phyloP scores from a whole-genome alignment of 2,329 filamentous ascomycete species.

The Trichothecium roseum region DNA sequence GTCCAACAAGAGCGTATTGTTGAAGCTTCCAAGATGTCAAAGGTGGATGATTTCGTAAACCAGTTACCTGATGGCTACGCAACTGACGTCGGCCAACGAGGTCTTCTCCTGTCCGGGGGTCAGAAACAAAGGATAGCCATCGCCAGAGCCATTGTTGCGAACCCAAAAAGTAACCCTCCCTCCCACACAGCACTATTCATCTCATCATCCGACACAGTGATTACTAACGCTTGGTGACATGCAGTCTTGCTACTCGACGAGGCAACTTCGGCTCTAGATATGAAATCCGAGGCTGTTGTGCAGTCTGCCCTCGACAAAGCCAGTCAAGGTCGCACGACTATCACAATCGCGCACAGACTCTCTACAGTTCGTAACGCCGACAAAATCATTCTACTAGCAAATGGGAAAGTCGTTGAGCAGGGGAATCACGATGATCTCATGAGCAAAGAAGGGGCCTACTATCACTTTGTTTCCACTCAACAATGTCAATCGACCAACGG shows the following conservation, averaged over 20 bases:
- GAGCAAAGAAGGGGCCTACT: slow-evolving; percentile 56
- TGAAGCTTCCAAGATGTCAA: slow-evolving; percentile 79
- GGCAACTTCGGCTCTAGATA: slow-evolving; percentile 87
- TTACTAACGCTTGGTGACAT: too few relatives aligned
- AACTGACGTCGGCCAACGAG: slow-evolving; percentile 90
- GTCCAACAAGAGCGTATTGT: slow-evolving; percentile 49
- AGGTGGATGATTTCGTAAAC: slow-evolving; percentile 86
- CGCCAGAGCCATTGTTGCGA: slow-evolving; percentile 78
- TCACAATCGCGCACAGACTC: slow-evolving; percentile 89
- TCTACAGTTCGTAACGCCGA: slow-evolving; percentile 91
- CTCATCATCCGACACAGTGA: too few relatives aligned
- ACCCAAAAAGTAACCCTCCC: slow-evolving; percentile 79
- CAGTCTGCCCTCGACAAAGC: slow-evolving; percentile 86
- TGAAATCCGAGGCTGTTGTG: slow-evolving; percentile 87
- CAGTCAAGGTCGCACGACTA: slow-evolving; percentile 78
- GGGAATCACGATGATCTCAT: slow-evolving; percentile 77
- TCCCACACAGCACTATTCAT: too few relatives aligned
- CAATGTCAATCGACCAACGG: too few relatives aligned
- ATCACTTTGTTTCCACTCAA: not conserved
- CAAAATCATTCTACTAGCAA: slow-evolving; percentile 89
- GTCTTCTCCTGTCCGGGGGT: slow-evolving; percentile 84
- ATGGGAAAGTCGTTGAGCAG: slow-evolving; percentile 79
- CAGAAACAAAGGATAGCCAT: slow-evolving; percentile 97
- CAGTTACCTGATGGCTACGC: slow-evolving; percentile 79
- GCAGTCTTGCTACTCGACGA: slow-evolving; percentile 86